phyloP scores from a whole-genome alignment of 108 stramenopile genomes.

The Skeletonema tropicum region DNA sequence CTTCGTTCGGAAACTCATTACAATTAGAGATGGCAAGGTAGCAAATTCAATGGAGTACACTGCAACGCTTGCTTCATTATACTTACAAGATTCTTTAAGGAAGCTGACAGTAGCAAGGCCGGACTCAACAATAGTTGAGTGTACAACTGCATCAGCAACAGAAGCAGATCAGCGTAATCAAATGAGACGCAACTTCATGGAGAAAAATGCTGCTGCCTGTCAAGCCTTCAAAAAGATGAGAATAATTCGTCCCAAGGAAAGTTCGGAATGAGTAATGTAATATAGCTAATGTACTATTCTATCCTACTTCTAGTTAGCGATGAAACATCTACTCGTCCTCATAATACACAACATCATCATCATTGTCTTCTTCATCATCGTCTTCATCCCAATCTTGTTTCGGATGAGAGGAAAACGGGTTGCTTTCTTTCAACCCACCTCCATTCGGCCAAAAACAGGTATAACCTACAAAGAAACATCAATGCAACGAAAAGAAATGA shows the following conservation, averaged over 20 bases:
- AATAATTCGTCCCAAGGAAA: background rate
- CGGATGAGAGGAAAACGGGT: background rate
- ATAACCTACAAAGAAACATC: conserved; percentile 32
- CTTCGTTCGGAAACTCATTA: background rate
- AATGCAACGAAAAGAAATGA: background rate
- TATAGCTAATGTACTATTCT: no score
- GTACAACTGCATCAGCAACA: background rate
- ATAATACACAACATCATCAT: background rate
- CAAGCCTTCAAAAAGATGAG: background rate
- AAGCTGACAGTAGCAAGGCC: background rate
- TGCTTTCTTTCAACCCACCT: conserved; percentile 48
- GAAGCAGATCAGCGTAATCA: background rate
- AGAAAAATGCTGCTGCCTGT: background rate
- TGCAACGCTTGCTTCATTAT: background rate
- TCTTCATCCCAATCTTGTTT: background rate
- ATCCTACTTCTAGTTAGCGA: background rate
- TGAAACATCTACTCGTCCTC: background rate
- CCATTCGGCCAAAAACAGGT: conserved; percentile 54
- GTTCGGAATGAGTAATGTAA: background rate
- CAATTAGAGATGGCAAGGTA: background rate
- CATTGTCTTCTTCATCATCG: background rate
- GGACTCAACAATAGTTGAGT: background rate
- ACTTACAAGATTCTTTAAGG: background rate
- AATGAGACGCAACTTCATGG: background rate
- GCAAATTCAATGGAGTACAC: background rate